Evolutionary conservation across 2,329 filamentous ascomycete genomes (phyloP).

Genomic region (Rhynchosporium graminicola): DNA sequence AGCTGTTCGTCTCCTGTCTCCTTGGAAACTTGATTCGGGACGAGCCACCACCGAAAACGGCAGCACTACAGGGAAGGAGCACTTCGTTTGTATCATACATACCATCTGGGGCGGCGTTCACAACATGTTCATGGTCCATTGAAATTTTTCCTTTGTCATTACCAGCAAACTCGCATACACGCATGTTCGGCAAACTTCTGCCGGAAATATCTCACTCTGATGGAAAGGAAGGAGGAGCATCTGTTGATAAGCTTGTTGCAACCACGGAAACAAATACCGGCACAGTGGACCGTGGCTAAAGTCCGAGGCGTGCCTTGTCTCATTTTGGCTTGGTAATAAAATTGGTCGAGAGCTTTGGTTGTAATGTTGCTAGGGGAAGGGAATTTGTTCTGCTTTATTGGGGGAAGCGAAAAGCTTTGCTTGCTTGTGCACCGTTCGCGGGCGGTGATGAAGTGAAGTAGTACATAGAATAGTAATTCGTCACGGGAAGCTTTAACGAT

Average conservation of each 20-base stretch:
- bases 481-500: slow-evolving; percentile 22
- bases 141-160: slow-evolving; percentile 16
- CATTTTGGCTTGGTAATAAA: slow-evolving; percentile 17
- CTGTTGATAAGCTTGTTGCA: slow-evolving; percentile 16
- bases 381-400: slow-evolving; percentile 13
- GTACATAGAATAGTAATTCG: slow-evolving; percentile 27
- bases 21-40: slow-evolving; percentile 27
- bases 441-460: slow-evolving; percentile 1
- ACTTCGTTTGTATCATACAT: slow-evolving; percentile 13
- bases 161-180: slow-evolving; percentile 8
- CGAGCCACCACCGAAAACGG: slow-evolving; percentile 14
- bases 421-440: background rate
- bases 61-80: slow-evolving; percentile 12
- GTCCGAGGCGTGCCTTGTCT: background rate
- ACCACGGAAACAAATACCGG: slow-evolving; percentile 16
- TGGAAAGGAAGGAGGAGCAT: slow-evolving; percentile 13
- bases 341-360: slow-evolving; percentile 5
- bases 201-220: slow-evolving; percentile 11
- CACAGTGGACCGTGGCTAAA: slow-evolving; percentile 24
- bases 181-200: slow-evolving; percentile 9
- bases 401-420: background rate
- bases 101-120: slow-evolving; percentile 11
- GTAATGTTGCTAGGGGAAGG: background rate
- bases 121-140: slow-evolving; percentile 11
- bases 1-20: slow-evolving; percentile 21